Evolutionary conservation across 352 stramenopile species (phyloP).

Genomic region (Stramenopiles sp.): DNA sequence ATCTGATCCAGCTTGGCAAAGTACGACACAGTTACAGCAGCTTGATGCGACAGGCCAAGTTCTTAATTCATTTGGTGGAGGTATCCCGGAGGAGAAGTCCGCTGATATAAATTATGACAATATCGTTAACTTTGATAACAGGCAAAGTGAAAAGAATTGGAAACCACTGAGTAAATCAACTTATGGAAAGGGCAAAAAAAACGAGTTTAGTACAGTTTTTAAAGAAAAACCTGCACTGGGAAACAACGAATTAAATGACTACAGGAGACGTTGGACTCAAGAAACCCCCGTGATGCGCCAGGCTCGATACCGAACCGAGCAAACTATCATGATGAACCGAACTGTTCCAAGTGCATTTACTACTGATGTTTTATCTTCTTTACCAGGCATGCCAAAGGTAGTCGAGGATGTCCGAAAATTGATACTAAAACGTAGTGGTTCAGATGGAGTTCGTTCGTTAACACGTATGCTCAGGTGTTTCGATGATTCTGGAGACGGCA

Average conservation of each 20-base stretch:
- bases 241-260: background rate
- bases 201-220: background rate
- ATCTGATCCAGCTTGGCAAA: too few species aligned
- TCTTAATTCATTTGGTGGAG: background rate
- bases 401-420: constrained; percentile 10
- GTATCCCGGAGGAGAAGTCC: background rate
- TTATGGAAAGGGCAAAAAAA: background rate
- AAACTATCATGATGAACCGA: background rate
- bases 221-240: background rate
- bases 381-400: background rate
- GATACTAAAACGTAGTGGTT: constrained; percentile 26
- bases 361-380: background rate
- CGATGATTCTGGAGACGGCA: constrained; percentile 37
- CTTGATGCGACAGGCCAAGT: background rate
- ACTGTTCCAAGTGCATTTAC: background rate
- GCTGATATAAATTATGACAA: background rate
- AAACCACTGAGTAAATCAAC: background rate
- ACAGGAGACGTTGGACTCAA: background rate
- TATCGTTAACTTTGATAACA: background rate
- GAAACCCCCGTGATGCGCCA: background rate
- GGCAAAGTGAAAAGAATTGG: background rate
- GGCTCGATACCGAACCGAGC: background rate
- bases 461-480: constrained; percentile 33
- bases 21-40: background rate
- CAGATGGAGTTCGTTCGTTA: constrained; percentile 32